These are phyloP conservation scores for Sarocladium oryzae DNA, from an alignment of 2,329 filamentous ascomycete species.

Conservation along the genomic window DNA sequence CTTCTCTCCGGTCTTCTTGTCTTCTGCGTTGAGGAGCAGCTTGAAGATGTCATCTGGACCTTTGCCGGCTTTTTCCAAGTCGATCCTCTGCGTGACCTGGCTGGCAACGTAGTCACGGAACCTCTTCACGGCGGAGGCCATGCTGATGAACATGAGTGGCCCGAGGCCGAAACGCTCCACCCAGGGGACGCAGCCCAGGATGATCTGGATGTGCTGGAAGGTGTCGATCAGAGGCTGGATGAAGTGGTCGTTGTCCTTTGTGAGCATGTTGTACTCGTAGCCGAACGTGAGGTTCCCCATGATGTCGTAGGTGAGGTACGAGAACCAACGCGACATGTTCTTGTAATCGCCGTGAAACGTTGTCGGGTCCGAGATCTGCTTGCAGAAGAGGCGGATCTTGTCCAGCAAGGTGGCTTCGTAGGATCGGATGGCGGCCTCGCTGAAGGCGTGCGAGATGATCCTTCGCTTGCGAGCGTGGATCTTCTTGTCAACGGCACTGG, in stretches of 20 bases:
- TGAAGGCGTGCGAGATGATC: not conserved
- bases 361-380: not conserved
- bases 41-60: constrained; percentile 8
- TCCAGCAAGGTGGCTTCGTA: not conserved
- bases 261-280: not conserved
- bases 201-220: constrained; percentile 9
- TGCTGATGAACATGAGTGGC: constrained; percentile 6
- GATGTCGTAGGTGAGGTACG: constrained; percentile 5
- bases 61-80: constrained; percentile 1
- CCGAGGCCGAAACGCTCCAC: constrained; percentile 9
- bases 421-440: not conserved
- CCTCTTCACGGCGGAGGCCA: not conserved
- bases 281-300: constrained; percentile 8
- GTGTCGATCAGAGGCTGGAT: constrained; percentile 9
- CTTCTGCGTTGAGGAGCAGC: constrained; percentile 6
- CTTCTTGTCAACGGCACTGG: not conserved
- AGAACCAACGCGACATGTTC: constrained; percentile 1
- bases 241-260: constrained; percentile 1
- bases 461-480: not conserved
- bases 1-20: constrained; percentile 10
- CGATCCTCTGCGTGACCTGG: constrained; percentile 5
- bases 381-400: not conserved
- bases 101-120: constrained; percentile 7
- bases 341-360: not conserved
- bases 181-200: constrained; percentile 8